Evolutionary conservation across 108 stramenopile species (phyloP), one percentile per base, ranked within the genome.

Genomic region (Cyclotella distinguenda): DNA sequence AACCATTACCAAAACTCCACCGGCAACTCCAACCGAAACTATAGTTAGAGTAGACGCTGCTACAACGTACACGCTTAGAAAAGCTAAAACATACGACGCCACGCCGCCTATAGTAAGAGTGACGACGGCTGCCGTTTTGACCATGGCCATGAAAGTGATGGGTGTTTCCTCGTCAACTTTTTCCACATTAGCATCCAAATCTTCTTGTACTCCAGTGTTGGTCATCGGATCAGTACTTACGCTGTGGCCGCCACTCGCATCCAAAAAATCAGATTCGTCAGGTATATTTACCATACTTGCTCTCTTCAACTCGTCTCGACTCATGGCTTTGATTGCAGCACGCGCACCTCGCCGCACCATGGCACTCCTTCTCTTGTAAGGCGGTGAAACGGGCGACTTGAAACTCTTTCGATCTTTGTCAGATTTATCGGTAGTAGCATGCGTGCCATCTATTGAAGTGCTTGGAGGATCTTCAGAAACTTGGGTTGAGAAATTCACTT

Each of bases 1-100:
- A 13, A 44, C 18, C 35, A 34, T 0, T 15, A 68, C 23, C 48
- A 55, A 68, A 25, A 58, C 47, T 1, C 33, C 56, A 26, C 52
- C 56, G 18, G 67, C 67, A 16, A 50, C 39, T 8, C 32, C 64
- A 12, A 52, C 13, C 12, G 32, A 2, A 13, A 39, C 22, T 5
- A 55, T 21, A 55, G 19, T 64, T 1, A 9, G n/a, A 35, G 33
- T 33, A 16, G 47, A n/a, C 34, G 27, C 61, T 8, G 25, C 30
- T 31, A 52, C 1, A 6, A 12, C 26, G 1, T 11, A 16, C 4
- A 16, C 27, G 30, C 30, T 30, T 31, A 22, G 16, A 52, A 52
- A 52, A 12, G 50, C 26, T 11, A 52, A 10, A 28, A n/a, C 30
- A 52, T 52, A 52, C 3, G 50, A n/a, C 9, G 28, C 26, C 1